Conservation (phyloP, 2,329 filamentous ascomycete genomes). For the Pseudogymnoascus sp. region DNA sequence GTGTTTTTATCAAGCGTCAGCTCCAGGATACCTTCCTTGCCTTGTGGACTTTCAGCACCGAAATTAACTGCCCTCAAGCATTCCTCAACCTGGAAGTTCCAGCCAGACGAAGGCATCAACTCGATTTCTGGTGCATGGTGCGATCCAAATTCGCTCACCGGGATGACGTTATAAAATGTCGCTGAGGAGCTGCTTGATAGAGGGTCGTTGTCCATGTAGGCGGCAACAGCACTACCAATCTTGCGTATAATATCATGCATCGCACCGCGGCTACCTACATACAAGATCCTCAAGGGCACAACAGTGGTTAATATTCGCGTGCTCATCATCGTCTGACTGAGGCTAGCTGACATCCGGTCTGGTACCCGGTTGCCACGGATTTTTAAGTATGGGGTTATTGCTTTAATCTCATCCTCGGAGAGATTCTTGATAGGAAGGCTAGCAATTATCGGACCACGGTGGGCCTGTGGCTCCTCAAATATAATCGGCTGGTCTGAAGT, state of each 20-base stretch:
- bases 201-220: slow-evolving; percentile 29
- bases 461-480: slow-evolving; percentile 36
- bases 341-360: slow-evolving; percentile 34
- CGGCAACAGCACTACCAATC: slow-evolving; percentile 42
- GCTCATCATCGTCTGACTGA: slow-evolving; percentile 42
- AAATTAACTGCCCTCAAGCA: slow-evolving; percentile 36
- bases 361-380: neutral
- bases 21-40: slow-evolving; percentile 36
- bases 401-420: slow-evolving; percentile 33
- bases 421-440: slow-evolving; percentile 33
- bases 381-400: neutral
- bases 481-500: slow-evolving; percentile 34
- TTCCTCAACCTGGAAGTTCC: slow-evolving; percentile 44
- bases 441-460: slow-evolving; percentile 19
- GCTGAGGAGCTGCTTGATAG: slow-evolving; percentile 22
- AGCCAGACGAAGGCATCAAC: slow-evolving; percentile 43
- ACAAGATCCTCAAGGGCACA: slow-evolving; percentile 43
- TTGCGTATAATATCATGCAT: slow-evolving; percentile 38
- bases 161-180: slow-evolving; percentile 45
- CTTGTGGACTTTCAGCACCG: slow-evolving; percentile 25
- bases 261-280: slow-evolving; percentile 37
- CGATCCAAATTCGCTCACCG: slow-evolving; percentile 42
- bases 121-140: slow-evolving; percentile 41
- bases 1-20: slow-evolving; percentile 30
- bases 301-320: slow-evolving; percentile 37